Conservation (phyloP, 1,139 yeast species). For the Meyerozyma smithsonii region DNA sequence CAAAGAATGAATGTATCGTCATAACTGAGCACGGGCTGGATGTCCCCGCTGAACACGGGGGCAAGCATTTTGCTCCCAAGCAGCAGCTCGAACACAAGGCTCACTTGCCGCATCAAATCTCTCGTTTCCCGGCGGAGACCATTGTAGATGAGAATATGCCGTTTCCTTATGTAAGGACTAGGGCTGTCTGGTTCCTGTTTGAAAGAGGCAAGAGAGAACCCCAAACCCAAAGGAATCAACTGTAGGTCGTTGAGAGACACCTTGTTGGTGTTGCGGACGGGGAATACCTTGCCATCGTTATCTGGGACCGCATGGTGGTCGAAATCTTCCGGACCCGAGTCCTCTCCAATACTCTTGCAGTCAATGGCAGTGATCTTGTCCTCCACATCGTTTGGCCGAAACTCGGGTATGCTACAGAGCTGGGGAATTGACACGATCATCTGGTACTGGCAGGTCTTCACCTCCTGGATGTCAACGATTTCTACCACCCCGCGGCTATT, state of each 20-base stretch:
- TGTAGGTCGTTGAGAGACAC: slow-evolving; percentile 25
- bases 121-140: slow-evolving; percentile 13
- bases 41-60: slow-evolving; percentile 17
- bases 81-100: slow-evolving; percentile 17
- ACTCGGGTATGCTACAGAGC: slow-evolving; percentile 52
- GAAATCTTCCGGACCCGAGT: too few relatives aligned
- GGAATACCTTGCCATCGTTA: too few relatives aligned
- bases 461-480: slow-evolving; percentile 50
- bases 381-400: slow-evolving; percentile 34
- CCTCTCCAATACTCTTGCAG: slow-evolving; percentile 35
- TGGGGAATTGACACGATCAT: slow-evolving; percentile 55
- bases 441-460: slow-evolving; percentile 68
- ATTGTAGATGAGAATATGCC: slow-evolving; percentile 25
- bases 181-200: slow-evolving; percentile 10
- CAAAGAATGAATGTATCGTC: slow-evolving; percentile 30
- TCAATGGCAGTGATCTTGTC: slow-evolving; percentile 35
- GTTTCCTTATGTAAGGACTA: slow-evolving; percentile 16
- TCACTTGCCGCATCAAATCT: slow-evolving; percentile 18
- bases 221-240: slow-evolving; percentile 26
- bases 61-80: slow-evolving; percentile 26
- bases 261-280: slow-evolving; percentile 11
- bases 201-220: slow-evolving; percentile 27
- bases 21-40: slow-evolving; percentile 23
- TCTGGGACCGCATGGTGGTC: too few relatives aligned
- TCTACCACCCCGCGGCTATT: slow-evolving; percentile 26